Evolutionary conservation across 2,329 filamentous ascomycete species (phyloP).

Genomic region (Colletotrichum shisoi): DNA sequence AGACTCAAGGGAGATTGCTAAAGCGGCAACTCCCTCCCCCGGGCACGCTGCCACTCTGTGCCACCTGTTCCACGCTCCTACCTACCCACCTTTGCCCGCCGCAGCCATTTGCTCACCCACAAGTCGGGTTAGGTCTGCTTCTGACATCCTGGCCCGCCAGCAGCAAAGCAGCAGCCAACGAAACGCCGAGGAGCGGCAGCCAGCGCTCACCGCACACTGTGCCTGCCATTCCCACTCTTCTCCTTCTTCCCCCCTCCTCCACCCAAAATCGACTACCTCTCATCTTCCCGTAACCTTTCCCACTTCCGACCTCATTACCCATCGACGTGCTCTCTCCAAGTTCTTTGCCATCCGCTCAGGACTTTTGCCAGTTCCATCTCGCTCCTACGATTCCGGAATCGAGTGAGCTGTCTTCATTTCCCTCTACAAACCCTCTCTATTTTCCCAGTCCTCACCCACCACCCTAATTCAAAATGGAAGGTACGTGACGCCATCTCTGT

Average conservation of each 20-base stretch:
- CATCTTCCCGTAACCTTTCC: slow-evolving; percentile 40
- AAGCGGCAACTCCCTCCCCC: slow-evolving; percentile 34
- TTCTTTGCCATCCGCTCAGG: slow-evolving; percentile 40
- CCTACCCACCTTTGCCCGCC: slow-evolving; percentile 21
- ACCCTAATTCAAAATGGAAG: slow-evolving; percentile 42
- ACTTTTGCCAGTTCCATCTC: slow-evolving; percentile 38
- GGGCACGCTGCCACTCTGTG: slow-evolving; percentile 33
- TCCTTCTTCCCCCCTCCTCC: slow-evolving; percentile 41
- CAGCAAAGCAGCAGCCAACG: slow-evolving; percentile 25
- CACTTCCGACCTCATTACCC: slow-evolving; percentile 40
- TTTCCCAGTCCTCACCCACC: slow-evolving; percentile 37
- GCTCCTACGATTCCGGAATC: slow-evolving; percentile 39
- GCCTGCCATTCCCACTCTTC: slow-evolving; percentile 39
- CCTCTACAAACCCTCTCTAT: slow-evolving; percentile 25
- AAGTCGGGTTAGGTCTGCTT: slow-evolving; percentile 39
- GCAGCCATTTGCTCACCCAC: slow-evolving; percentile 36
- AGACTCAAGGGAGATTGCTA: slow-evolving; percentile 15
- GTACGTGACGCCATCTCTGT: slow-evolving; percentile 39
- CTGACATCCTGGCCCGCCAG: slow-evolving; percentile 37
- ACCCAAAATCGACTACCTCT: slow-evolving; percentile 40
- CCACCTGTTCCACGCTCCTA: slow-evolving; percentile 30
- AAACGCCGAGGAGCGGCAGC: slow-evolving; percentile 21
- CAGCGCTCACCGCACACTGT: slow-evolving; percentile 37
- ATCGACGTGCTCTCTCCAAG: slow-evolving; percentile 39
- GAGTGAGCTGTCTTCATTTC: slow-evolving; percentile 38